Conservation (phyloP, 1,284 basidiomycete species). For the Cronartium quercuum region DNA sequence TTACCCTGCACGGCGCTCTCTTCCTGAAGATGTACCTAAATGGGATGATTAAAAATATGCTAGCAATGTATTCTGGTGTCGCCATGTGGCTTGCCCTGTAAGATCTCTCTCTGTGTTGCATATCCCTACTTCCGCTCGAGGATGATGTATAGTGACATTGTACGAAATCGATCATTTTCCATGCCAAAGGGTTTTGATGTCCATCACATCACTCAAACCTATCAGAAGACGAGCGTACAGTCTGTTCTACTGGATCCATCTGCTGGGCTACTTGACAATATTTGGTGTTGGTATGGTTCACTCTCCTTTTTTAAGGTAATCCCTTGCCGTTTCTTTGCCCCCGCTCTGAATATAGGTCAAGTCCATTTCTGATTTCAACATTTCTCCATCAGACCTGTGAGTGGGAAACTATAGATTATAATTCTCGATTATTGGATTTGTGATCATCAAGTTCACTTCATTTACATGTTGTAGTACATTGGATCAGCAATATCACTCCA, state of each 20-base stretch:
- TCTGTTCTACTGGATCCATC: conserved; percentile 23
- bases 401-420: neutral
- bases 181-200: conserved; percentile 11
- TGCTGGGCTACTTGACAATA: conserved; percentile 20
- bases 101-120: neutral
- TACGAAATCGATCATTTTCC: neutral
- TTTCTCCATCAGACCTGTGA: neutral
- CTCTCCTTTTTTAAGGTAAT: conserved; percentile 16
- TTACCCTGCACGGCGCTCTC: conserved; percentile 17
- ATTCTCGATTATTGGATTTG: neutral
- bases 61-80: conserved; percentile 25
- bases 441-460: neutral
- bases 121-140: neutral
- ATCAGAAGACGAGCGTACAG: conserved; percentile 25
- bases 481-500: conserved; percentile 17
- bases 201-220: conserved; percentile 8
- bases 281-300: conserved; percentile 22
- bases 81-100: conserved; percentile 19
- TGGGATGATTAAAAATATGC: conserved; percentile 15
- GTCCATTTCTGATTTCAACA: neutral
- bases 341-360: neutral
- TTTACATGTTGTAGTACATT: conserved; percentile 10
- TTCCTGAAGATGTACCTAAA: conserved; percentile 2
- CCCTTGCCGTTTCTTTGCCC: neutral
- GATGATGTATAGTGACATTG: neutral